Evolutionary conservation across 345 rosid genomes (phyloP).

Genomic region (Linum tenue): DNA sequence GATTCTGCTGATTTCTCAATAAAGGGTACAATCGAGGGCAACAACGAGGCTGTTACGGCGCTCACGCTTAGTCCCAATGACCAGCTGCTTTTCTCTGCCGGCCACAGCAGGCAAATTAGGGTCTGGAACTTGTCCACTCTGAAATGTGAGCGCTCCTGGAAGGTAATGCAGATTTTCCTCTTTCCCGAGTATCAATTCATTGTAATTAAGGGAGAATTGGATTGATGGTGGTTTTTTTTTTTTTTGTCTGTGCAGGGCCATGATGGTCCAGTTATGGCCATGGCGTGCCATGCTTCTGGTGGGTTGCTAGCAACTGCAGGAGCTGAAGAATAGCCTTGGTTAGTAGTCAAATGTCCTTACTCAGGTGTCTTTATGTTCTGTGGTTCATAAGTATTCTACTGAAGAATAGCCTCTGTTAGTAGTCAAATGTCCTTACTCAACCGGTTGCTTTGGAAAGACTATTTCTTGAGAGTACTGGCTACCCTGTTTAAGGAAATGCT

Average conservation of each 20-base stretch:
- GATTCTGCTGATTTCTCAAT: slow-evolving; percentile 46
- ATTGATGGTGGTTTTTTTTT: not conserved
- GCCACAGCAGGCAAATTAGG: slow-evolving; percentile 77
- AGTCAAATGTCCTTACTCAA: too few relatives aligned
- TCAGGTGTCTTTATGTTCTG: too few relatives aligned
- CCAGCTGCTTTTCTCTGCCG: slow-evolving; percentile 79
- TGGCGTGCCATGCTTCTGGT: slow-evolving; percentile 90
- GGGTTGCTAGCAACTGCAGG: slow-evolving; percentile 95
- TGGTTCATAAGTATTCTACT: too few relatives aligned
- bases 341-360: too few relatives aligned
- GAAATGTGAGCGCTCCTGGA: slow-evolving; percentile 85
- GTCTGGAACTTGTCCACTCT: slow-evolving; percentile 80
- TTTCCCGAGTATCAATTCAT: not conserved
- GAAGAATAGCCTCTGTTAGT: too few relatives aligned
- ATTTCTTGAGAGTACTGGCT: too few relatives aligned
- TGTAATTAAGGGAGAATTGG: not conserved
- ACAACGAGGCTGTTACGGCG: slow-evolving; percentile 60
- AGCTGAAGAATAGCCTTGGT: too few relatives aligned
- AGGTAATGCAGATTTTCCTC: slow-evolving; percentile 29
- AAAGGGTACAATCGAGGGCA: slow-evolving; percentile 58
- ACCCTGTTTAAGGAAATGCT: too few relatives aligned
- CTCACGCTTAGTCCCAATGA: slow-evolving; percentile 72
- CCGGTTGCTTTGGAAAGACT: too few relatives aligned
- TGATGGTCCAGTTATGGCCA: slow-evolving; percentile 84
- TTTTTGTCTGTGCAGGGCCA: slow-evolving; percentile 50